Base-by-base conservation (phyloP, 1,284 basidiomycete genomes). In the Heterobasidion parviporum region DNA sequence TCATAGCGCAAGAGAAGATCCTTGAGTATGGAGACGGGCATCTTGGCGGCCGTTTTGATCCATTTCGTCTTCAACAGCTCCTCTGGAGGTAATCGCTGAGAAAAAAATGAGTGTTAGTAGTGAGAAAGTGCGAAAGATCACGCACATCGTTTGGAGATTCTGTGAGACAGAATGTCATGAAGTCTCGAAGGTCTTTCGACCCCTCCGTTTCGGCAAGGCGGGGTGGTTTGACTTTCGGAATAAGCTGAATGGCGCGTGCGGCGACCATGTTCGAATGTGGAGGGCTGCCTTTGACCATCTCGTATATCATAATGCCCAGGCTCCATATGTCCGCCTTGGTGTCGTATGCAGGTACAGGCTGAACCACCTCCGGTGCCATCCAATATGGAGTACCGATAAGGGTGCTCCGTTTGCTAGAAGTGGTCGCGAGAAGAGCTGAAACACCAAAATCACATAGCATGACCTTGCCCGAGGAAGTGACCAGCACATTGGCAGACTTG, bases 331-430 rank as follows among this genome's bases (percentile, higher is more conserved):
- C 96, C 5, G 95, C 96, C 66, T 94, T 93, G 35, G 89, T 88
- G 65, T 98, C 95, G 69, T 99, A 99, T 48, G 87, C 79, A 36
- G 91, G 85, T 3, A 89, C 85, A 44, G 87, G 85, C 59, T 93
- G 89, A 15, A 96, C 91, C 6, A 98, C 94, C 71, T 98, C 96
- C 0, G 95, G 95, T 0, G 95, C 95, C 96, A 98, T 98, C 95
- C 95, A 98, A 68, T 96, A 93, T 0, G 94, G 95, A 0, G 96
- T 98, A 1, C 96, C 96, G 59, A 95, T 92, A 61, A 98, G 84
- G 0, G 95, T 98, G 51, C 93, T 94, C 20, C 95, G 83, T 70
- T 98, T 98, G 68, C 91, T 91, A 6, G 87, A 87, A 1, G 85
- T 80, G 6, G 91, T 94, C 6, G 89, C 85, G 38, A 98, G 80